phyloP scores from a whole-genome alignment of 78 protist genomes.

The Protostelium mycophagum region DNA sequence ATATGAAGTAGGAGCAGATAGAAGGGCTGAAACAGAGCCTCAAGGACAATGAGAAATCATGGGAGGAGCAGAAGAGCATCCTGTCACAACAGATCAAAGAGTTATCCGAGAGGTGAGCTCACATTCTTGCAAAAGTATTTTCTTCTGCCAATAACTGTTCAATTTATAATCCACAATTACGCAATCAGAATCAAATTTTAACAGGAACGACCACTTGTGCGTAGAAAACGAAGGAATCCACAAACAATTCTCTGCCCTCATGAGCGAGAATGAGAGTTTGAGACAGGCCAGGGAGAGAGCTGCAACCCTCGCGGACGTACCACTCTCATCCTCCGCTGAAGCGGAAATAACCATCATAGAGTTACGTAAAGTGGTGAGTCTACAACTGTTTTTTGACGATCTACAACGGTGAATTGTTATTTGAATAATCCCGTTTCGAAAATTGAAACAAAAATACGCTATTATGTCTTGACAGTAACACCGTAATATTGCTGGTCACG shows the following conservation, averaged over 20 bases:
- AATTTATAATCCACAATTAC: too few relatives aligned
- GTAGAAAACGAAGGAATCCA: not conserved
- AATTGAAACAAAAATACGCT: too few relatives aligned
- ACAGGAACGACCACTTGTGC: not conserved
- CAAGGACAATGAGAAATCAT: not conserved
- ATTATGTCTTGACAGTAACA: too few relatives aligned
- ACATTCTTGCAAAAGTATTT: not conserved
- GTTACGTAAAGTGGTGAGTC: not conserved
- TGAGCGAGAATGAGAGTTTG: not conserved
- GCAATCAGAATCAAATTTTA: too few relatives aligned
- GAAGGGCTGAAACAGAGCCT: not conserved
- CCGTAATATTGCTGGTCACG: too few relatives aligned
- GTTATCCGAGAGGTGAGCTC: not conserved
- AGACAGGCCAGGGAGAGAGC: not conserved
- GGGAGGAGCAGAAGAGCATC: not conserved
- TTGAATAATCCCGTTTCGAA: too few relatives aligned
- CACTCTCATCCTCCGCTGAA: not conserved
- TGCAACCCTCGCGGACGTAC: not conserved
- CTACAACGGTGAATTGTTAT: too few relatives aligned
- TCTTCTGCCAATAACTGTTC: too few relatives aligned
- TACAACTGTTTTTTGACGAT: not conserved
- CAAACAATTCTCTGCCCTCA: not conserved
- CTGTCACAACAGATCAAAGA: not conserved
- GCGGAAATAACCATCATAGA: not conserved
- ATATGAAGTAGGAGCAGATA: not conserved